phyloP scores from a whole-genome alignment of 345 rosid genomes.

The Corchorus olitorius region DNA sequence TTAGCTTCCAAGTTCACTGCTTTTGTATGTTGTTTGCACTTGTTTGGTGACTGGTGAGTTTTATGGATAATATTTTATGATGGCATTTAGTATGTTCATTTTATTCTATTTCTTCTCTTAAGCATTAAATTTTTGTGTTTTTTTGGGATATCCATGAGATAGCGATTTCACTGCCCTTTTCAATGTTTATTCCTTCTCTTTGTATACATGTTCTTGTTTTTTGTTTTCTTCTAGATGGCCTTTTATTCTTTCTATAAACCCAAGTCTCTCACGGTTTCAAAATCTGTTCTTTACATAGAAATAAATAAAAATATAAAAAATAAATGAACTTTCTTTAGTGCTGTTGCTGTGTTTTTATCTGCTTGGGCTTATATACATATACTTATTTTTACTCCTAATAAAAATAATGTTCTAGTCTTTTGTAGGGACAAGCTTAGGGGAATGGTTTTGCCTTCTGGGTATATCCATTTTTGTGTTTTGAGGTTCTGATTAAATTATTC shows the following conservation, averaged over 20 bases:
- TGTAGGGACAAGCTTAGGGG: conserved; percentile 49
- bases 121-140: conserved; percentile 40
- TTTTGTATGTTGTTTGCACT: not conserved
- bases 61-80: conserved; percentile 11
- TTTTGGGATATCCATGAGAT: conserved; percentile 36
- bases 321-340: conserved; percentile 24
- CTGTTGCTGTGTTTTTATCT: conserved; percentile 45
- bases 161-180: conserved; percentile 87
- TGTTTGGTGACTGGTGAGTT: conserved; percentile 42
- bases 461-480: conserved; percentile 31
- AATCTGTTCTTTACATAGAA: conserved; percentile 20
- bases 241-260: conserved; percentile 38
- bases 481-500: conserved; percentile 21
- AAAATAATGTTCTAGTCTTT: conserved; percentile 36
- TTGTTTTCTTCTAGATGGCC: conserved; percentile 40
- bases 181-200: conserved; percentile 93
- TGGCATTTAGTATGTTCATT: conserved; percentile 30
- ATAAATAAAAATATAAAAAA: conserved; percentile 6
- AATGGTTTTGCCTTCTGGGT: conserved; percentile 64
- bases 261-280: conserved; percentile 31
- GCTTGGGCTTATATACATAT: conserved; percentile 49
- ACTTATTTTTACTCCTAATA: conserved; percentile 11
- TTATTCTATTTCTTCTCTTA: not conserved
- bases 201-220: conserved; percentile 46
- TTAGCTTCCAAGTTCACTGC: conserved; percentile 17